Evolutionary conservation across 495 filamentous ascomycete genomes (phyloP).

Genomic region (Jackrogersella multiformis): DNA sequence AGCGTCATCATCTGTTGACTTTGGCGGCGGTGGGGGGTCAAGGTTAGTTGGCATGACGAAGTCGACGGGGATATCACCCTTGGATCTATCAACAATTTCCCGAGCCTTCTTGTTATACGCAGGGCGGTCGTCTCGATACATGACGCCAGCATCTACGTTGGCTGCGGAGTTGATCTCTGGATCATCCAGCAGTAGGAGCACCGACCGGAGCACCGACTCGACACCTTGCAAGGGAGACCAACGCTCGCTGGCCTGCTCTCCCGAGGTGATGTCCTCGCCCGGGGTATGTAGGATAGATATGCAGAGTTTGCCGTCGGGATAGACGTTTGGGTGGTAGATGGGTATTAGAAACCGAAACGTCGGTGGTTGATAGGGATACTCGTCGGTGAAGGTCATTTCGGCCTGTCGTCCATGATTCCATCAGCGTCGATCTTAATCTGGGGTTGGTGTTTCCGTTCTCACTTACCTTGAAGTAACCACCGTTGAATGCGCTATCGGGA

Average conservation of each 20-base stretch:
- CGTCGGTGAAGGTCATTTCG: slow-evolving; percentile 83
- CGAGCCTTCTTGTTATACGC: slow-evolving; percentile 74
- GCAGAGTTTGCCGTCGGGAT: slow-evolving; percentile 87
- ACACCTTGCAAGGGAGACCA: slow-evolving; percentile 94
- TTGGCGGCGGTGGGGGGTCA: slow-evolving; percentile 64
- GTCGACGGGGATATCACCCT: slow-evolving; percentile 78
- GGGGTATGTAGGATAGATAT: slow-evolving; percentile 96
- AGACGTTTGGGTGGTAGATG: slow-evolving; percentile 91
- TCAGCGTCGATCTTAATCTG: slow-evolving; percentile 17
- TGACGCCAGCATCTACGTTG: slow-evolving; percentile 91
- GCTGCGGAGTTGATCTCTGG: slow-evolving; percentile 92
- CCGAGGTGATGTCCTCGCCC: slow-evolving; percentile 90
- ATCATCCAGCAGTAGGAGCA: slow-evolving; percentile 92
- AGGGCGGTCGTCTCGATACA: slow-evolving; percentile 76
- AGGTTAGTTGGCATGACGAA: slow-evolving; percentile 85
- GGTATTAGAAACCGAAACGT: slow-evolving; percentile 87
- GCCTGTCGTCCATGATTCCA: slow-evolving; percentile 55
- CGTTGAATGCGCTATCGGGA: slow-evolving; percentile 87
- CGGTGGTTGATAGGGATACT: slow-evolving; percentile 93
- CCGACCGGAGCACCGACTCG: slow-evolving; percentile 91
- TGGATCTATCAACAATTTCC: slow-evolving; percentile 75
- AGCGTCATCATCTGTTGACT: slow-evolving; percentile 74
- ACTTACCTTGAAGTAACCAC: slow-evolving; percentile 82
- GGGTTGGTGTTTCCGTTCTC: slow-evolving; percentile 1
- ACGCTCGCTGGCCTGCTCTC: slow-evolving; percentile 85